phyloP scores from a whole-genome alignment of 2,329 filamentous ascomycete genomes.

The Diaporthe sp. region DNA sequence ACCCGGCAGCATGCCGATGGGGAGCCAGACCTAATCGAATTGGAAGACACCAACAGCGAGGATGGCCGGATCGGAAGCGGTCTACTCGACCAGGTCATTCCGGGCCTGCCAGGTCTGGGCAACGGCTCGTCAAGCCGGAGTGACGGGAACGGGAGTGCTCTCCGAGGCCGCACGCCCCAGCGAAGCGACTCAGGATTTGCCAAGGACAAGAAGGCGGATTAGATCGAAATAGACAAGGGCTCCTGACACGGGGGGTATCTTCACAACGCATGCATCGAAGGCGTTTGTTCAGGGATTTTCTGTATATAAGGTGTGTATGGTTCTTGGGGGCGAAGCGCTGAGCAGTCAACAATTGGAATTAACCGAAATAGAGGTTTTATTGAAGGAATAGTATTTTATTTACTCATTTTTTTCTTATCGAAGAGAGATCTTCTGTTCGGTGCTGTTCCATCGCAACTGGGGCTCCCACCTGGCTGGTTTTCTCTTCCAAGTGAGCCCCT shows the following conservation, averaged over 20 bases:
- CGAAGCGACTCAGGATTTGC: conserved; percentile 43
- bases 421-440: neutral
- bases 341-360: conserved; percentile 31
- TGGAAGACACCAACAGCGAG: conserved; percentile 73
- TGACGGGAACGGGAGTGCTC: conserved; percentile 52
- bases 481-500: neutral
- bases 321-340: conserved; percentile 27
- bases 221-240: conserved; percentile 38
- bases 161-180: conserved; percentile 55
- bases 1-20: conserved; percentile 51
- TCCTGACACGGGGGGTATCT: neutral
- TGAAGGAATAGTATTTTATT: conserved; percentile 33
- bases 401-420: neutral
- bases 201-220: conserved; percentile 65
- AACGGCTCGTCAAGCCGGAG: conserved; percentile 56
- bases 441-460: neutral
- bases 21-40: conserved; percentile 78
- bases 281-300: conserved; percentile 39
- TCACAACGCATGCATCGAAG: conserved; percentile 34
- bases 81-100: conserved; percentile 40
- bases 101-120: conserved; percentile 51
- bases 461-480: neutral
- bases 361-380: conserved; percentile 39
- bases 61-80: conserved; percentile 56
- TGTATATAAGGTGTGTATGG: conserved; percentile 37